These are phyloP conservation scores for Nematocida sp. DNA, from an alignment of 371 early-diverging fungal species.

Conservation along the genomic window DNA sequence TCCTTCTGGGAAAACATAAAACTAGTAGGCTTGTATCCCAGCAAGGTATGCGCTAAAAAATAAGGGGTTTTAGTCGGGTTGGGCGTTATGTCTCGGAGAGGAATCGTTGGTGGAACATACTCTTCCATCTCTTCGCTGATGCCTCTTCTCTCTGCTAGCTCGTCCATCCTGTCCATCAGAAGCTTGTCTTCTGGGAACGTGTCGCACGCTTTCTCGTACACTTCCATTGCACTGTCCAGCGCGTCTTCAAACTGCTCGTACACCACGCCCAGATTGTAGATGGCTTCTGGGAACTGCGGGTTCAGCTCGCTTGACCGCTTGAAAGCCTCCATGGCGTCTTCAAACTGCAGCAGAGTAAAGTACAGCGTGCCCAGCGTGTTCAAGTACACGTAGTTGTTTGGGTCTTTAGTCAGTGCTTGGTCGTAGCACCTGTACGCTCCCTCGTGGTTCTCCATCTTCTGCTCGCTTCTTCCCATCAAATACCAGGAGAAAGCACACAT, in stretches of 20 bases:
- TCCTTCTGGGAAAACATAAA: slow-evolving; percentile 16
- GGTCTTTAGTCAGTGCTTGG: slow-evolving; percentile 22
- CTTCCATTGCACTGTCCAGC: slow-evolving; percentile 17
- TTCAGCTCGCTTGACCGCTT: slow-evolving; percentile 1
- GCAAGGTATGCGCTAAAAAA: slow-evolving; percentile 18
- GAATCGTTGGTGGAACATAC: slow-evolving; percentile 1
- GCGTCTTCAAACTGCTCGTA: slow-evolving; percentile 33
- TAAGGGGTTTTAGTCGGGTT: slow-evolving; percentile 34
- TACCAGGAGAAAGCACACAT: slow-evolving; percentile 33
- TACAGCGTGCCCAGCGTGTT: slow-evolving; percentile 23
- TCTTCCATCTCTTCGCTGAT: not conserved
- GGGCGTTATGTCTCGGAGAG: slow-evolving; percentile 7
- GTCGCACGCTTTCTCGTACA: slow-evolving; percentile 8
- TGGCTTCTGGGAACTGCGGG: slow-evolving; percentile 10
- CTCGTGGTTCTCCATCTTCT: slow-evolving; percentile 12
- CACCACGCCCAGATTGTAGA: slow-evolving; percentile 28
- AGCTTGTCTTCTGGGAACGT: slow-evolving; percentile 35
- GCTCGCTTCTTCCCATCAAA: slow-evolving; percentile 8
- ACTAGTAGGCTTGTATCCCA: slow-evolving; percentile 28
- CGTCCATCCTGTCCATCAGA: slow-evolving; percentile 17
- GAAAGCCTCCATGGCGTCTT: slow-evolving; percentile 33
- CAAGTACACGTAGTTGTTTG: slow-evolving; percentile 26
- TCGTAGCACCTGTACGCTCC: slow-evolving; percentile 34
- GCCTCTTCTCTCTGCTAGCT: not conserved
- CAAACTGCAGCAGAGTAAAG: slow-evolving; percentile 26